phyloP scores from a whole-genome alignment of 306 rosid genomes.

The Crataegus laevigata region DNA sequence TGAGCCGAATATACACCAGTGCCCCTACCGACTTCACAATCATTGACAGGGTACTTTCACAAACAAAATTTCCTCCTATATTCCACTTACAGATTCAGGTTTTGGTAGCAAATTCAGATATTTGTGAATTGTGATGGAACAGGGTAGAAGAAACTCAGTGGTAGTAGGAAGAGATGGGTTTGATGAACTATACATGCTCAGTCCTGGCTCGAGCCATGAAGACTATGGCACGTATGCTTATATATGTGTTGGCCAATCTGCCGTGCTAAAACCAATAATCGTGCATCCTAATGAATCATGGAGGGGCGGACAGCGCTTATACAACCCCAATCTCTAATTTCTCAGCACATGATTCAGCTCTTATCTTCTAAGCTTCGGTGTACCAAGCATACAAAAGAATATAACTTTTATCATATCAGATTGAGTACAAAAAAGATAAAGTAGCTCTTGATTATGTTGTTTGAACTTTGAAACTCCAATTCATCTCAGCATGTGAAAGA shows the following conservation, averaged over 20 bases:
- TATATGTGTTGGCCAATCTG: constrained; percentile 66
- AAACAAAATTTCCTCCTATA: not conserved
- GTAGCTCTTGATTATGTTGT: not conserved
- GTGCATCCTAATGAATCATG: constrained; percentile 45
- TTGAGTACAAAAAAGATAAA: not conserved
- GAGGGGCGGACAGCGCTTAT: constrained; percentile 54
- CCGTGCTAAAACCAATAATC: constrained; percentile 52
- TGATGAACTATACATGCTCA: constrained; percentile 62
- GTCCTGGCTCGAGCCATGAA: constrained; percentile 68
- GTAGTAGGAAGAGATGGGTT: constrained; percentile 63
- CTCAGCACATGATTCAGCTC: not conserved
- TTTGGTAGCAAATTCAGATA: no score
- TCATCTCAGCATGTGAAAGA: not conserved
- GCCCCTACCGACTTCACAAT: constrained; percentile 65
- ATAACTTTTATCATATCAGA: not conserved
- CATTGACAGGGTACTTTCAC: constrained; percentile 62
- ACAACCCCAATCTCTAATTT: constrained; percentile 59
- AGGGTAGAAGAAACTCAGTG: constrained; percentile 93
- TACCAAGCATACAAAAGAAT: not conserved
- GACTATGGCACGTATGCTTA: constrained; percentile 51
- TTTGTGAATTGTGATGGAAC: constrained; percentile 9
- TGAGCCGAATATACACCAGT: constrained; percentile 55
- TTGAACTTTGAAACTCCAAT: not conserved
- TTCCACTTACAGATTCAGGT: no score
- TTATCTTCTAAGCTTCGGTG: not conserved